Evolutionary conservation across 345 rosid species (phyloP).

Genomic region (Gynandropsis gynandra): DNA sequence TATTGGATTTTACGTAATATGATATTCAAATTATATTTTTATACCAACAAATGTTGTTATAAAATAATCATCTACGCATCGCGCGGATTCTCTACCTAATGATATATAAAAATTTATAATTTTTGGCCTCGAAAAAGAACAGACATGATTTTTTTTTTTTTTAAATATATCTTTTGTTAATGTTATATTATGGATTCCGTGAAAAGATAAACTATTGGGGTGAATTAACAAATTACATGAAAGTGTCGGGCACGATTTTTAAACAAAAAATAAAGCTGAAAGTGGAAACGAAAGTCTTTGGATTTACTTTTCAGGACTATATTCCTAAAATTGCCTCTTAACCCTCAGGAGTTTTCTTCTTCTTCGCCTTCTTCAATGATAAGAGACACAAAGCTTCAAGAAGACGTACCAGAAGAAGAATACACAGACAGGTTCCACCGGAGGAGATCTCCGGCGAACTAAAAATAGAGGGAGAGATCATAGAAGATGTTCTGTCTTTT

Average conservation of each 20-base stretch:
- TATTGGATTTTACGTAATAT: too few species aligned
- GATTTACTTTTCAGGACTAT: slow-evolving; percentile 22
- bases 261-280: slow-evolving; percentile 17
- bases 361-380: not conserved
- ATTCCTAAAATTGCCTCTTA: slow-evolving; percentile 9
- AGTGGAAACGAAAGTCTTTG: slow-evolving; percentile 16
- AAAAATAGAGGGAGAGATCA: not conserved
- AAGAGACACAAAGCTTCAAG: slow-evolving; percentile 3
- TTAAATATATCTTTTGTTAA: too few species aligned
- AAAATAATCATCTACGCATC: too few species aligned
- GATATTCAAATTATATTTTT: too few species aligned
- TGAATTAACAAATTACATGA: slow-evolving; percentile 4
- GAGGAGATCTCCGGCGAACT: slow-evolving; percentile 11
- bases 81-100: too few species aligned
- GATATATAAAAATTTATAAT: too few species aligned
- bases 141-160: too few species aligned
- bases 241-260: not conserved
- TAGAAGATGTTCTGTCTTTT: not conserved
- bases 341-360: slow-evolving; percentile 18
- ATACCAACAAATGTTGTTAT: too few species aligned
- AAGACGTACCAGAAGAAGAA: slow-evolving; percentile 14
- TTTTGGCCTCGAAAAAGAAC: too few species aligned
- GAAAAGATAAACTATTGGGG: slow-evolving; percentile 6
- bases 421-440: not conserved
- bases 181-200: slow-evolving; percentile 5